Evolutionary conservation across 2,329 filamentous ascomycete species (phyloP).

Genomic region (Furcasterigmium furcatum): DNA sequence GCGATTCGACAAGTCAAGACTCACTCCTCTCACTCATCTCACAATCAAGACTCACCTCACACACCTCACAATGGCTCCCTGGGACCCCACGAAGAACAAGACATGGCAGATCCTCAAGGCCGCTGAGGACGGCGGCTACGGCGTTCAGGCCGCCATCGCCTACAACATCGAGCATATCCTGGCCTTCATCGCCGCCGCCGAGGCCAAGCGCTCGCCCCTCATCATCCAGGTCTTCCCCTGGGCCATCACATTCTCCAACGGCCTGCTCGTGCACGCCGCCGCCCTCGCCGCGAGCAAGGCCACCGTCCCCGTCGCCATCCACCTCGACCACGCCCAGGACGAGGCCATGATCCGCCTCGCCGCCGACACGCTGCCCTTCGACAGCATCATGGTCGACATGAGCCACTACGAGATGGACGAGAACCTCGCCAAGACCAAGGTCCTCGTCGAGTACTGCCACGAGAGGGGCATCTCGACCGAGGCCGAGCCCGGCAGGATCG

Average conservation of each 20-base stretch:
- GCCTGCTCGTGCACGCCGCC: constrained; percentile 48
- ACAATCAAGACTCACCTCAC: not conserved
- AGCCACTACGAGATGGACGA: constrained; percentile 68
- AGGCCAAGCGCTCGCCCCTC: constrained; percentile 60
- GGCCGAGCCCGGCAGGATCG: constrained; percentile 66
- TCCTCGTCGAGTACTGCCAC: constrained; percentile 61
- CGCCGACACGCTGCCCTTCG: constrained; percentile 56
- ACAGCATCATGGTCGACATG: constrained; percentile 77
- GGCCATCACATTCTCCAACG: constrained; percentile 61
- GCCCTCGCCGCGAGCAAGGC: constrained; percentile 51
- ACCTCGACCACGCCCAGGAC: constrained; percentile 65
- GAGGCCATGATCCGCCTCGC: constrained; percentile 55
- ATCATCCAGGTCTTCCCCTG: constrained; percentile 73
- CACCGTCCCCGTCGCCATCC: constrained; percentile 56
- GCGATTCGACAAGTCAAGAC: too few relatives aligned
- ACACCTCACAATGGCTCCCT: constrained; percentile 11
- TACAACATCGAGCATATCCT: constrained; percentile 69
- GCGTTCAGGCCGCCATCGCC: constrained; percentile 46
- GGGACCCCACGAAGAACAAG: constrained; percentile 17
- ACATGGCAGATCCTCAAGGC: constrained; percentile 43
- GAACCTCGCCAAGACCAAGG: constrained; percentile 60
- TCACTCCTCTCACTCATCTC: not conserved
- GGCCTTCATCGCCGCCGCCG: constrained; percentile 63
- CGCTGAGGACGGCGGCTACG: constrained; percentile 52
- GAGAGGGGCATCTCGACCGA: constrained; percentile 63